Evolutionary conservation across 2,329 filamentous ascomycete species (phyloP).

Genomic region (Curvularia verruculosa): DNA sequence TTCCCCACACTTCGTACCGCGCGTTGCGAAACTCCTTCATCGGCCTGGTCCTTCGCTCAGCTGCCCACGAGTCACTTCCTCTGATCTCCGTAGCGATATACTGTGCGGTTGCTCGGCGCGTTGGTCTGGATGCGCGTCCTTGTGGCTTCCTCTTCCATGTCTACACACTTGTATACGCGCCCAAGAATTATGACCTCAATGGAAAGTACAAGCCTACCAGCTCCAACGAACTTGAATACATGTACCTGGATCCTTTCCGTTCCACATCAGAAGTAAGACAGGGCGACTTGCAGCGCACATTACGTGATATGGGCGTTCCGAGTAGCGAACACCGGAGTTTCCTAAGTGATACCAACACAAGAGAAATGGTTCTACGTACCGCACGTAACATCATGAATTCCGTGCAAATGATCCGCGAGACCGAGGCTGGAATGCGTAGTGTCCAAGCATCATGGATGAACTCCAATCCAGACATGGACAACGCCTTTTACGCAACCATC

Average conservation of each 20-base stretch:
- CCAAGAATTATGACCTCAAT: constrained; percentile 61
- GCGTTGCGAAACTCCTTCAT: constrained; percentile 87
- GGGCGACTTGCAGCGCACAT: constrained; percentile 62
- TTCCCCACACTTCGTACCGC: constrained; percentile 75
- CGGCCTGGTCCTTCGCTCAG: constrained; percentile 75
- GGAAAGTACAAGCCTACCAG: constrained; percentile 44
- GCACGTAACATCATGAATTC: constrained; percentile 82
- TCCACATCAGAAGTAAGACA: constrained; percentile 70
- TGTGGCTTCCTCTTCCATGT: constrained; percentile 87
- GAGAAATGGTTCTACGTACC: constrained; percentile 74
- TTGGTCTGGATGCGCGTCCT: constrained; percentile 78
- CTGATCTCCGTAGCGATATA: constrained; percentile 88
- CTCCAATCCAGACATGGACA: constrained; percentile 57
- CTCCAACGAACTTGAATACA: constrained; percentile 52
- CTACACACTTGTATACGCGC: constrained; percentile 75
- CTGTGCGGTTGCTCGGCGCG: constrained; percentile 74
- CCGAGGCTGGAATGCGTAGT: constrained; percentile 26
- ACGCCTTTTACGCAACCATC: constrained; percentile 72
- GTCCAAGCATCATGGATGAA: constrained; percentile 36
- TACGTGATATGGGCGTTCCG: constrained; percentile 61
- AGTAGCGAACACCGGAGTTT: constrained; percentile 55
- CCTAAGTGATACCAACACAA: constrained; percentile 67
- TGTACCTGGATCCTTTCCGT: constrained; percentile 86
- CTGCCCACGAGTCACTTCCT: constrained; percentile 79
- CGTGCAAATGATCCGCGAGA: constrained; percentile 58